Evolutionary conservation across 257 asterid species (phyloP), one percentile per base, ranked within the genome.

Genomic region (Pogostemon cablin): DNA sequence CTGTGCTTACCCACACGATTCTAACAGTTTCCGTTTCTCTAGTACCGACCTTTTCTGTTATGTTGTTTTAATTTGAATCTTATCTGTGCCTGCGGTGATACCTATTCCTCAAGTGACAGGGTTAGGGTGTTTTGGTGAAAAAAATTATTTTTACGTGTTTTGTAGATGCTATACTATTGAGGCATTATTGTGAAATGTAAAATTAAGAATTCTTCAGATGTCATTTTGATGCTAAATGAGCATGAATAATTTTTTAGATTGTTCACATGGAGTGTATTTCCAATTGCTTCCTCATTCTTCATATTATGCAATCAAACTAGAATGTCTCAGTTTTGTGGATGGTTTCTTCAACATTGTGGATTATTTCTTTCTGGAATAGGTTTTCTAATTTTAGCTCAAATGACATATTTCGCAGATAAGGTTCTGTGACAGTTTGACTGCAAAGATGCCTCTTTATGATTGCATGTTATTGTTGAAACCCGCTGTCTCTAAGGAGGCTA

Each of bases 391-490:
- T 34, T 11, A 48, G 37, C 73, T 49, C 72, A 40, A 61, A 48
- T 67, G 42, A 35, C 32, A 43, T 2, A 32, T 53, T 67, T 42
- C 35, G 6, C 58, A 65, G 72, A 42, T 65, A 62, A 66, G 78
- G 4, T 32, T 42, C 62, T 52, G 62, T 61, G 11, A 5, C 54
- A 58, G 59, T 70, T 59, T 43, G 78, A 68, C 41, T 65, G 39
- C 15, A 46, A 81, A 81, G 75, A 92, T 92, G 98, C 97, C 98
- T 49, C 95, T 92, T 32, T 92, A 92, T 57, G 98, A 92, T 72
- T 92, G 97, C 73, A 79, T 92, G 96, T 90, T 92, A 74, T 79
- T 92, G 80, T 57, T 90, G 83, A 92, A 92, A 72, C 93, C 96
- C 65, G 78, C 64, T 52, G 82, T 90, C 11, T 5, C 4, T n/a